Evolutionary conservation across 352 stramenopile genomes (phyloP).

Genomic region (Phytophthora sp.): DNA sequence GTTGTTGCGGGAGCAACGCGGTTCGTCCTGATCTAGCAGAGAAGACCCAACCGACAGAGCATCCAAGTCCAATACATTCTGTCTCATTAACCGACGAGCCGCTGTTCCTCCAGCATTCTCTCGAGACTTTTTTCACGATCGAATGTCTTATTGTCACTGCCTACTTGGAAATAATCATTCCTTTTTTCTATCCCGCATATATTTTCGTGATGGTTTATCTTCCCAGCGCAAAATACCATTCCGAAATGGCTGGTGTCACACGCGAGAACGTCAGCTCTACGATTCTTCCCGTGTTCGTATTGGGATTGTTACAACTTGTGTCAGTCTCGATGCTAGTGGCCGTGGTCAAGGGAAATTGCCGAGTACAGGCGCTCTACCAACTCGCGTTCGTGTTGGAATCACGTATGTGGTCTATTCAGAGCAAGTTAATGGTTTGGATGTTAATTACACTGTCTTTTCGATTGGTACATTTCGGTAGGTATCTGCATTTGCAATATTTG

Average conservation of each 20-base stretch:
- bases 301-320: constrained; percentile 22
- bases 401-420: constrained; percentile 37
- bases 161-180: constrained; percentile 41
- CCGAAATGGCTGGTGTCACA: constrained; percentile 12
- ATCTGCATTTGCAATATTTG: no score
- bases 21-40: no score
- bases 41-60: no score
- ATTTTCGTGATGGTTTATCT: constrained; percentile 26
- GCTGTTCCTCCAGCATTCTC: not conserved
- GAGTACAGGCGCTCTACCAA: constrained; percentile 25
- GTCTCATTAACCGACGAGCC: no score
- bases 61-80: no score
- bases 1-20: no score
- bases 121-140: not conserved
- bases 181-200: constrained; percentile 37
- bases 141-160: constrained; percentile 26
- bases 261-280: constrained; percentile 1
- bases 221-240: constrained; percentile 30
- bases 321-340: constrained; percentile 22
- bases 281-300: constrained; percentile 3
- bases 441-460: constrained; percentile 19
- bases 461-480: constrained; percentile 5
- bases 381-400: constrained; percentile 47
- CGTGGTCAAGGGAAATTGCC: constrained; percentile 1
- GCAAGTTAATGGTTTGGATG: constrained; percentile 47